Percentiles rank a stretch among this genome's conserved stretches.
Conservation (phyloP, 2,329 filamentous ascomycete genomes). For the Diaporthe aspalathi region DNA sequence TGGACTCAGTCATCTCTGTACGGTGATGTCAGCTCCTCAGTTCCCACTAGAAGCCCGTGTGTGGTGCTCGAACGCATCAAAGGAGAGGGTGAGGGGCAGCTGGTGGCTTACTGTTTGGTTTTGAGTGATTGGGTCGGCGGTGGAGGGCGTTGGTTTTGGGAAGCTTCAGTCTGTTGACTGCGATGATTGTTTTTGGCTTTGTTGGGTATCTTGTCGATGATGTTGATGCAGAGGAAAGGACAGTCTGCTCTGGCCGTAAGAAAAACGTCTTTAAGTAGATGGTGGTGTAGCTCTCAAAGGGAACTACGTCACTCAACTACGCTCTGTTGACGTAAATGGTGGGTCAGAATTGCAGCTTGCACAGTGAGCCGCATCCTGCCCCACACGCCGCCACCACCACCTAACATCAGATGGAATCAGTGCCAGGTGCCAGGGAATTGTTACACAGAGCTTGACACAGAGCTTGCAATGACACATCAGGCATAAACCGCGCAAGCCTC, state of each 20-base stretch:
- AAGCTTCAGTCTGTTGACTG: background rate
- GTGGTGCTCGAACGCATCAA: too few species aligned
- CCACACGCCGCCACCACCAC: conserved; percentile 27
- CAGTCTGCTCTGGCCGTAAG: background rate
- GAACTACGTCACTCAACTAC: conserved; percentile 35
- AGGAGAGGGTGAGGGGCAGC: background rate
- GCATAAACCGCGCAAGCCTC: conserved; percentile 17
- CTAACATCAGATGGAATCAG: conserved; percentile 24
- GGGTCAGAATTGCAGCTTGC: conserved; percentile 23
- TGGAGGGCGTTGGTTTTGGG: background rate
- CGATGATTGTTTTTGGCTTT: background rate
- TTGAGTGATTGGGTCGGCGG: background rate
- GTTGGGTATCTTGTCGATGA: conserved; percentile 14
- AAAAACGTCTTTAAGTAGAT: conserved; percentile 34
- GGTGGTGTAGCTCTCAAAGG: conserved; percentile 20
- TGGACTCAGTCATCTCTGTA: conserved; percentile 58
- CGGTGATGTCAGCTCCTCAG: background rate
- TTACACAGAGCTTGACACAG: conserved; percentile 28
- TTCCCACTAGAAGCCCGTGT: background rate
- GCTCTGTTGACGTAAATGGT: conserved; percentile 39
- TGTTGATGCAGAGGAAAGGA: conserved; percentile 9
- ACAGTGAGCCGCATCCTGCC: conserved; percentile 27
- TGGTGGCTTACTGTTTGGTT: conserved; percentile 29
- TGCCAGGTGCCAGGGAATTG: background rate
- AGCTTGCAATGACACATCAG: conserved; percentile 25